These are phyloP conservation scores for Dissophora ornata DNA, from an alignment of 192 early-diverging fungal genomes.

Conservation along the genomic window DNA sequence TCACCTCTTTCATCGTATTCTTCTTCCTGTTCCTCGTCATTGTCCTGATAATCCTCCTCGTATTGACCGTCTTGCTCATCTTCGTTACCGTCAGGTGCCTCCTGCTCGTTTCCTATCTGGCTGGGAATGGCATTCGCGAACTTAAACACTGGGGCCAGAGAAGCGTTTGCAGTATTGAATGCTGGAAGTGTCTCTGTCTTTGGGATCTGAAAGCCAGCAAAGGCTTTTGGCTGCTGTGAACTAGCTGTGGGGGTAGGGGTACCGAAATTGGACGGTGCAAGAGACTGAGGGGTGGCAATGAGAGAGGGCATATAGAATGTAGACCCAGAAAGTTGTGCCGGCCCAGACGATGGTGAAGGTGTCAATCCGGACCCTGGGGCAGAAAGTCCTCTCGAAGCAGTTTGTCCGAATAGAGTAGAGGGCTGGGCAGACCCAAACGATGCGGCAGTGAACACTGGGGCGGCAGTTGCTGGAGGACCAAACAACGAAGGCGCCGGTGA, in stretches of 20 bases:
- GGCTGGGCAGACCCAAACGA: slow-evolving; percentile 11
- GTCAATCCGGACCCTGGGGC: background rate
- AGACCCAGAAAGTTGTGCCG: background rate
- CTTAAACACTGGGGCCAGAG: background rate
- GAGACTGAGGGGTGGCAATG: background rate
- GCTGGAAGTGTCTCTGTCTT: background rate
- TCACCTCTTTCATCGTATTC: slow-evolving; percentile 24
- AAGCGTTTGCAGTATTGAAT: background rate
- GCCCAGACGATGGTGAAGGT: slow-evolving; percentile 3
- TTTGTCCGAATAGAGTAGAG: background rate
- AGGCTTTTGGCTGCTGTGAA: slow-evolving; percentile 1
- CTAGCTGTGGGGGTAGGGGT: background rate
- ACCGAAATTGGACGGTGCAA: slow-evolving; percentile 6
- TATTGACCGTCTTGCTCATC: slow-evolving; percentile 3
- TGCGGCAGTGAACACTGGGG: background rate
- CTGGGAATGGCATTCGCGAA: background rate
- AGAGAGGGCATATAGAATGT: background rate
- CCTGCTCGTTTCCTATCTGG: background rate
- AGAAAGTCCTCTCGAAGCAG: background rate
- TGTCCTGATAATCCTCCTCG: slow-evolving; percentile 5
- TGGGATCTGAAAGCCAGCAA: slow-evolving; percentile 29
- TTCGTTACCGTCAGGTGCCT: too few relatives aligned
- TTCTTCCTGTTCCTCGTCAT: slow-evolving; percentile 12
- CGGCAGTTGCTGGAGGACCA: background rate
- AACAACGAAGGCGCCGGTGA: slow-evolving; percentile 1